Percentiles rank a stretch among this genome's conserved stretches.
Conservation (phyloP, 2,329 filamentous ascomycete genomes). For the Pleomassaria siparia region DNA sequence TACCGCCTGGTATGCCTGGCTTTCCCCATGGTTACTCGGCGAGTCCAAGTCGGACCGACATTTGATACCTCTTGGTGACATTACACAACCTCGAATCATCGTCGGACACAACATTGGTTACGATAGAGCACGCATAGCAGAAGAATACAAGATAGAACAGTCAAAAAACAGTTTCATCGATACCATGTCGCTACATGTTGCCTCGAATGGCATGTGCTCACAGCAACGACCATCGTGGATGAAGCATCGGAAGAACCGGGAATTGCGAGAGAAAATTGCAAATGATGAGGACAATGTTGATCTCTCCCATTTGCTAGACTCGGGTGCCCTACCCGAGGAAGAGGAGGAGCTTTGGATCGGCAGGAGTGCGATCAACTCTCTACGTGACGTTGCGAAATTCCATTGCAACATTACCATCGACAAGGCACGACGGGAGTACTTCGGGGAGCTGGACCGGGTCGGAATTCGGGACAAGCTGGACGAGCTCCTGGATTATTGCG, state of each 20-base stretch:
- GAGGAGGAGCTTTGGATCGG: conserved; percentile 97
- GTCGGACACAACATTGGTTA: conserved; percentile 97
- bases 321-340: conserved; percentile 69
- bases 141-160: conserved; percentile 86
- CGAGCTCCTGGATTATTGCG: conserved; percentile 88
- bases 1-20: conserved; percentile 94
- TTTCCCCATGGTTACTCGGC: conserved; percentile 90
- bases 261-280: conserved; percentile 77
- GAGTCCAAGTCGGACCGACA: conserved; percentile 78
- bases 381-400: conserved; percentile 94
- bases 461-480: conserved; percentile 73
- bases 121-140: conserved; percentile 81
- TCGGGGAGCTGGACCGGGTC: conserved; percentile 75
- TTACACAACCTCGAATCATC: conserved; percentile 70
- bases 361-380: conserved; percentile 89
- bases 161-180: conserved; percentile 86
- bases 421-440: conserved; percentile 83
- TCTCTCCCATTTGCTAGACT: conserved; percentile 69
- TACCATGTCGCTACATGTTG: conserved; percentile 97
- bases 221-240: conserved; percentile 96
- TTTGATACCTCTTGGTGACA: conserved; percentile 83
- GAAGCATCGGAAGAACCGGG: conserved; percentile 89
- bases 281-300: conserved; percentile 71
- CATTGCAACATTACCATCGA: conserved; percentile 91
- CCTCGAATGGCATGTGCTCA: conserved; percentile 98